Evolutionary conservation across 2,329 filamentous ascomycete species (phyloP), one percentile per base, ranked within the genome.

Genomic region (Onygenales sp.): DNA sequence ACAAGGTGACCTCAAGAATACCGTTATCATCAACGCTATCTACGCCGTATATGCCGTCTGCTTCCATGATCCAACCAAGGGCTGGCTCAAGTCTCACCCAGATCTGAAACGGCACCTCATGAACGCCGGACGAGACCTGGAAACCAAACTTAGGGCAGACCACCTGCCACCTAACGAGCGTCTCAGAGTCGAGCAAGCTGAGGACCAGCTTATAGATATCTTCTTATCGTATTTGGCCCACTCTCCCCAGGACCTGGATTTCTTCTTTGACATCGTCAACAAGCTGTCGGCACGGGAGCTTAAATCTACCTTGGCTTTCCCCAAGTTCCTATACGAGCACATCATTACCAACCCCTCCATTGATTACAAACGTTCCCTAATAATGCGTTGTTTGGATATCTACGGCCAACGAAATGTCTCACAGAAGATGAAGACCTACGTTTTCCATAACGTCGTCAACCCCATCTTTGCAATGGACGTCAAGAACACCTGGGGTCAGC

Each of bases 401-500:
- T 98, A 96, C 67, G 85, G 87, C 6, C 82, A 84, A 49, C 88
- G 86, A 64, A 81, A 77, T 45, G 87, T 85, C 10, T 84, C 87
- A 0, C 93, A 96, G 69, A 91, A 87, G 73, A 88, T 88, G 44
- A 98, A 98, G 70, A 87, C 90, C 51, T 99, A 95, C 67, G 76
- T 94, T 37, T 84, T 98, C 65, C 89, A 89, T 66, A 85, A 95
- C 67, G 80, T 98, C 34, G 88, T 96, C 59, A 98, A 97, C 63
- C 94, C 93, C 0, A 95, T 97, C 40, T 82, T 99, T 52, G 91
- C 92, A 2, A 95, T 92, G 87, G 93, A 98, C 70, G 85, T 95
- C 40, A 92, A 93, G 81, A 83, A 86, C 27, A 85, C 87, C 54
- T 93, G 88, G 68, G 78, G 80, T 33, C 76, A 75, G 52, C 70